Percentiles rank a stretch among this genome's conserved stretches.
phyloP scores from a whole-genome alignment of 768 basidiomycete species.

The Coprinellus micaceus region DNA sequence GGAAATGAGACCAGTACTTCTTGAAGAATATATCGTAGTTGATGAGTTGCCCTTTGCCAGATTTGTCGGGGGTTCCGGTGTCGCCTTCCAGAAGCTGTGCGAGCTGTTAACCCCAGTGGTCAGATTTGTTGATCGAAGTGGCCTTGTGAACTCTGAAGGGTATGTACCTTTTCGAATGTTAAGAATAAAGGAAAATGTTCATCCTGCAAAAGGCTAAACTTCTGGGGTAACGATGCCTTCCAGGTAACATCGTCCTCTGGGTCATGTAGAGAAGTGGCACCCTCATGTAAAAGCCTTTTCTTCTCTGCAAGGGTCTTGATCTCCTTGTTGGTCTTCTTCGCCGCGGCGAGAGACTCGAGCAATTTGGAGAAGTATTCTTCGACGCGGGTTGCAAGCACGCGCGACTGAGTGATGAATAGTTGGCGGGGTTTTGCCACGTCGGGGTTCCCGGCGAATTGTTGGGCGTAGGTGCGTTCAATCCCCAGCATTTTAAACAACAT shows the following conservation, averaged over 20 bases:
- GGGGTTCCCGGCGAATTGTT: conserved; percentile 25
- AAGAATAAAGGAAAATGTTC: conserved; percentile 68
- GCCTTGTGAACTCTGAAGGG: not conserved
- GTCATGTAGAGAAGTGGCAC: conserved; percentile 24
- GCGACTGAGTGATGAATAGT: conserved; percentile 67
- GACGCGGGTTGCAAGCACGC: conserved; percentile 57
- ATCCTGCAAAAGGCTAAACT: conserved; percentile 54
- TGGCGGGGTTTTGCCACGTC: conserved; percentile 47
- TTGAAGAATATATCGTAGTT: conserved; percentile 46
- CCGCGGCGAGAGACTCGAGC: conserved; percentile 38
- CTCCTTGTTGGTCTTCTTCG: conserved; percentile 33
- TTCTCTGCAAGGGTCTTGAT: conserved; percentile 25
- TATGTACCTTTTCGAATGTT: conserved; percentile 56
- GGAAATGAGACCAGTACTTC: conserved; percentile 59
- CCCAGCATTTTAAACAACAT: conserved; percentile 71
- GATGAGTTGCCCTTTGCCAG: conserved; percentile 24
- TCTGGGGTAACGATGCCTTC: conserved; percentile 43
- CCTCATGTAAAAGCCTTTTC: conserved; percentile 6
- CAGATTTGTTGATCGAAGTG: not conserved
- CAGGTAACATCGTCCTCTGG: conserved; percentile 39
- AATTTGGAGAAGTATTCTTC: conserved; percentile 57
- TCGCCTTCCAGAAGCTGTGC: conserved; percentile 49
- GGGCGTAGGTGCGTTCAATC: conserved; percentile 48
- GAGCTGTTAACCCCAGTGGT: conserved; percentile 29
- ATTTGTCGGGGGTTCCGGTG: conserved; percentile 15